A percentile compares a stretch with the other conserved stretches of the same genome.
Evolutionary conservation across 306 rosid species (phyloP).

Genomic region (Amphicarpaea edgeworthii): DNA sequence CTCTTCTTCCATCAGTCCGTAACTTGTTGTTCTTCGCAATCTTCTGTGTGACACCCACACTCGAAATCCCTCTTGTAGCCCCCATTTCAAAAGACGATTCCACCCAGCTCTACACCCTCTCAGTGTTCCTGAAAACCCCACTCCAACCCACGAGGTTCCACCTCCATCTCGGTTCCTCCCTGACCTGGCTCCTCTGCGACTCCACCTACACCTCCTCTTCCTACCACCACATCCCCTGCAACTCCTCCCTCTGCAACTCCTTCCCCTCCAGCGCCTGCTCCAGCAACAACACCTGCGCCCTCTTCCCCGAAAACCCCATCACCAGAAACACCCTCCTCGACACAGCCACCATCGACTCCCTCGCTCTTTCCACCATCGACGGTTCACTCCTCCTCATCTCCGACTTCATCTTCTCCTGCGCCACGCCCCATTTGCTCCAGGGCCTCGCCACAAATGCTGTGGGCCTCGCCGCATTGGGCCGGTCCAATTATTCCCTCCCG

Average conservation of each 20-base stretch:
- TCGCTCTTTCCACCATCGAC: conserved; percentile 47
- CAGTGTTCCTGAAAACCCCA: conserved; percentile 50
- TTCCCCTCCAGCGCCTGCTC: too few species aligned
- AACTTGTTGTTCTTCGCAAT: too few species aligned
- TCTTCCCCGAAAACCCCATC: conserved; percentile 59
- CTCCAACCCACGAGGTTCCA: conserved; percentile 48
- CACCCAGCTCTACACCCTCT: conserved; percentile 49
- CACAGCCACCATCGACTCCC: conserved; percentile 47
- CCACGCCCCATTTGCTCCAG: conserved; percentile 41
- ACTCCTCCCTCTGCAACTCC: conserved; percentile 36
- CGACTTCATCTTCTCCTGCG: conserved; percentile 49
- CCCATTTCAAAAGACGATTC: conserved; percentile 50
- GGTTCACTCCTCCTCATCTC: conserved; percentile 35
- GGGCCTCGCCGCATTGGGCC: conserved; percentile 54
- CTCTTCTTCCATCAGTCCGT: too few species aligned
- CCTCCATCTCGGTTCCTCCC: conserved; percentile 56
- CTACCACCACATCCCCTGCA: conserved; percentile 38
- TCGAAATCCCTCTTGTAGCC: conserved; percentile 44
- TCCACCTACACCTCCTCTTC: conserved; percentile 43
- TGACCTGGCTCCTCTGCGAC: conserved; percentile 61
- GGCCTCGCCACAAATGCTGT: conserved; percentile 44
- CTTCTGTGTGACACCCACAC: not conserved
- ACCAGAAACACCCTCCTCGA: conserved; percentile 41
- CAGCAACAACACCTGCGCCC: conserved; percentile 38
- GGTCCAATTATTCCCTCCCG: conserved; percentile 55